Base-by-base conservation (phyloP, 257 asterid species). In the Knoxia roxburghii region DNA sequence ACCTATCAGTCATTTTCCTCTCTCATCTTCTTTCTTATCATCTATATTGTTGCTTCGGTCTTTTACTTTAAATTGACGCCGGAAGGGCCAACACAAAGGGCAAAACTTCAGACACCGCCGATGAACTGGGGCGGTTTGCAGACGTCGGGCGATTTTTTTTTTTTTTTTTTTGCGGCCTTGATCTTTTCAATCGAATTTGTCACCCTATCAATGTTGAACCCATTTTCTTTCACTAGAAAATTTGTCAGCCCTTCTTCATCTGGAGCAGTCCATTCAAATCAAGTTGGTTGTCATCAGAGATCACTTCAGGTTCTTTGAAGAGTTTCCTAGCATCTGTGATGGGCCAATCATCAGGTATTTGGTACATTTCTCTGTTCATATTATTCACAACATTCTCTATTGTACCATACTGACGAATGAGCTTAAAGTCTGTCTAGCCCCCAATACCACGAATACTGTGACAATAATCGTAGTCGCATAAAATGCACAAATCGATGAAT, bases 401-500 rank as follows among this genome's bases (percentile, higher is more conserved):
- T 8, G 95, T 88, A 51, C 97, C 92, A 79, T 90, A 97, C 69
- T 93, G 96, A 65, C 95, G 90, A 63, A 93, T 87, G 78, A 94
- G 87, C 88, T 94, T 94, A 79, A 94, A 76, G 70, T 97, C 97
- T 61, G 99, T 94, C 78, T 82, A 79, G 73, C 95, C 95, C 67
- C 97, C 99, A 72, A 94, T 85, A 73, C 99, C 99, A 83, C 86
- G 84, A 65, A 94, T 94, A 82, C 95, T 94, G 56, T 94, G 96
- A 68, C 99, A 94, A 62, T 94, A 94, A 84, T 94, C 99, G 59
- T 96, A 90, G 43, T 97, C 99, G 75, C 89, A 88, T 23, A 94
- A 92, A 80, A 94, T 90, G 85, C 99, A 90, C 69, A 94, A 85
- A 84, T 94, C 96, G 60, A 88, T 94, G 72, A 94, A 94, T 73